These are phyloP conservation scores for Sporisorium sorghi DNA, from an alignment of 1,284 basidiomycete species.

Conservation along the genomic window DNA sequence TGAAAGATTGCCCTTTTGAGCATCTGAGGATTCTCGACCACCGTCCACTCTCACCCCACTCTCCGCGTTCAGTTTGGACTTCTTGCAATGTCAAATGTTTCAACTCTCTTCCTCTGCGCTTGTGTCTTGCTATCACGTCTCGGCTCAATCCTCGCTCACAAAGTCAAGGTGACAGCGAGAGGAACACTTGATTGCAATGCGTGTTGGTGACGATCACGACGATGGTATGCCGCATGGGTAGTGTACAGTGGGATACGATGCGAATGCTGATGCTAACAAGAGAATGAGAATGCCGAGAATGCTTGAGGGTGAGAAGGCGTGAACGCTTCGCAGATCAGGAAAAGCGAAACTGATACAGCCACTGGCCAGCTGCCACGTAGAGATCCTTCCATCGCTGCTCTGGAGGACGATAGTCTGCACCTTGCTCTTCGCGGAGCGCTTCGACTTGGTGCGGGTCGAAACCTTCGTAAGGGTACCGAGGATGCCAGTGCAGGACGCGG, in stretches of 20 bases:
- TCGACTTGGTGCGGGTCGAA: conserved; percentile 13
- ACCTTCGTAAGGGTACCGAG: conserved; percentile 17
- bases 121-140: neutral
- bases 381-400: conserved; percentile 29
- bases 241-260: neutral
- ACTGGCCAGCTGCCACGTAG: conserved; percentile 18
- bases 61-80: too few species aligned
- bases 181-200: neutral
- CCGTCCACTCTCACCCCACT: too few species aligned
- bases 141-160: too few species aligned
- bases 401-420: neutral
- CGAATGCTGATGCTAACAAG: neutral
- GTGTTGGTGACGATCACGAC: neutral
- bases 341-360: conserved; percentile 42
- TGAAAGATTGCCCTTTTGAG: too few species aligned
- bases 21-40: too few species aligned
- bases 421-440: conserved; percentile 3
- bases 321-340: conserved; percentile 9
- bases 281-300: neutral
- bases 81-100: too few species aligned
- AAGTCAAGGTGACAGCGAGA: neutral
- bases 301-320: neutral
- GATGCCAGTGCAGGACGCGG: conserved; percentile 27
- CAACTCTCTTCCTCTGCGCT: neutral
- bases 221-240: neutral